Evolutionary conservation across 2,329 filamentous ascomycete genomes (phyloP).

Genomic region (Macrophomina phaseolina): DNA sequence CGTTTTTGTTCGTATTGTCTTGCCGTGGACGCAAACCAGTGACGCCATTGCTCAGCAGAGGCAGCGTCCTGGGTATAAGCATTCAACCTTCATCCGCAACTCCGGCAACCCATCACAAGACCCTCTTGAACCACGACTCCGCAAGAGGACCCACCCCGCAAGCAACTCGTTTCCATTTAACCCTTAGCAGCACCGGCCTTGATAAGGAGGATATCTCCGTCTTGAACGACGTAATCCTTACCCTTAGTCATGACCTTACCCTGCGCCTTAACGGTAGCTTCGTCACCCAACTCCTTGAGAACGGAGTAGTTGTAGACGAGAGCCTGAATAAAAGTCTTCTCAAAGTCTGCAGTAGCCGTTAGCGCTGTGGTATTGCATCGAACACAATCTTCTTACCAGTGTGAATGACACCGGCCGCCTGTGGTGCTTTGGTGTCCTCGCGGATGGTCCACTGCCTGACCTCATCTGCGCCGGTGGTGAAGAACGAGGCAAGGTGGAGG

Average conservation of each 20-base stretch:
- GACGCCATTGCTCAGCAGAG: slow-evolving; percentile 25
- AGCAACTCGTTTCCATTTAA: slow-evolving; percentile 43
- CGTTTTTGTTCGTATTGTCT: slow-evolving; percentile 14
- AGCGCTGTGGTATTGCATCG: slow-evolving; percentile 25
- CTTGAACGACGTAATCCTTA: slow-evolving; percentile 91
- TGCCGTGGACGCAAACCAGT: slow-evolving; percentile 21
- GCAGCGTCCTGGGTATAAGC: slow-evolving; percentile 28
- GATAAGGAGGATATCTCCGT: slow-evolving; percentile 83
- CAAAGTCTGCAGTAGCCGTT: slow-evolving; percentile 70
- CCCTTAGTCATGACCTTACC: slow-evolving; percentile 99
- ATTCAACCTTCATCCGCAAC: slow-evolving; percentile 19
- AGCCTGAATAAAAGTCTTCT: slow-evolving; percentile 98
- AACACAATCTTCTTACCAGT: slow-evolving; percentile 53
- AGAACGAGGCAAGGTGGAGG: slow-evolving; percentile 91
- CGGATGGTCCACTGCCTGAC: slow-evolving; percentile 98
- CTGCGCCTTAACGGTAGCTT: slow-evolving; percentile 86
- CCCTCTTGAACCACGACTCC: slow-evolving; percentile 21
- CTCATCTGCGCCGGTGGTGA: slow-evolving; percentile 94
- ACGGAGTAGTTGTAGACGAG: slow-evolving; percentile 88
- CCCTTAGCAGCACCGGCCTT: slow-evolving; percentile 85
- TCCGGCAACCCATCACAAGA: slow-evolving; percentile 12
- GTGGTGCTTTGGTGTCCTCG: slow-evolving; percentile 94
- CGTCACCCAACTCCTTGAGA: slow-evolving; percentile 86
- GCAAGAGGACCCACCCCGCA: slow-evolving; percentile 1
- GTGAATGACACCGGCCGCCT: slow-evolving; percentile 97